Evolutionary conservation across 176 grass and related monocot genomes (phyloP).

Genomic region (Tillandsia fasciculata): DNA sequence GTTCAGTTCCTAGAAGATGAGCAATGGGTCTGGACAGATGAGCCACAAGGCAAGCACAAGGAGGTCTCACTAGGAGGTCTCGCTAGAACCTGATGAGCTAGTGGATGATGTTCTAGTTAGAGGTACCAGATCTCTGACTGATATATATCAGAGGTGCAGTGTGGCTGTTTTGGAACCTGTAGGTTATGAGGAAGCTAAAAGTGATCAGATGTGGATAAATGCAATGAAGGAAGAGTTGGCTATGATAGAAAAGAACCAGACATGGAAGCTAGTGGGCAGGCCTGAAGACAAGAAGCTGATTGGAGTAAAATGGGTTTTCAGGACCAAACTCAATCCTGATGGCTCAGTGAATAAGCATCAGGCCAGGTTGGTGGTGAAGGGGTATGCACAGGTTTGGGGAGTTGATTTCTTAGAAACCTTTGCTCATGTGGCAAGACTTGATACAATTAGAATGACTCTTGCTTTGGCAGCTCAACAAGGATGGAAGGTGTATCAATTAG

Average conservation of each 20-base stretch:
- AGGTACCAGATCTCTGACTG: background rate
- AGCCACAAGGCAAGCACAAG: background rate
- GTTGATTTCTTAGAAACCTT: slow-evolving; percentile 9
- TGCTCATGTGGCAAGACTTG: slow-evolving; percentile 1
- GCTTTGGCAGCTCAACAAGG: background rate
- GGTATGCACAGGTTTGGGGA: background rate
- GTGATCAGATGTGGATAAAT: background rate
- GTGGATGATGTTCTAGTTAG: background rate
- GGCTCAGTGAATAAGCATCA: background rate
- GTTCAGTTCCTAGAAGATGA: background rate
- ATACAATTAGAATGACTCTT: slow-evolving; percentile 5
- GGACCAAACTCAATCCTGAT: background rate
- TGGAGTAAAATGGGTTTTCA: too few relatives aligned
- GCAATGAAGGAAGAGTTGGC: slow-evolving; percentile 1
- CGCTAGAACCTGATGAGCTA: background rate
- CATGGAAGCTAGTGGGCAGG: background rate
- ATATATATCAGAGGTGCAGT: slow-evolving; percentile 4
- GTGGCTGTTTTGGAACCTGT: background rate
- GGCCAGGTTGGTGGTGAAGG: slow-evolving; percentile 1
- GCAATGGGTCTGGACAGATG: background rate
- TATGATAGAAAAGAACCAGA: slow-evolving; percentile 6
- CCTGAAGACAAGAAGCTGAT: too few relatives aligned
- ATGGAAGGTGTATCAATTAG: slow-evolving; percentile 3
- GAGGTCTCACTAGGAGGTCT: too few relatives aligned
- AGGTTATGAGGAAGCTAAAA: background rate